Evolutionary conservation across 306 rosid species (phyloP), one percentile per base, ranked within the genome.

Genomic region (Prosopis cineraria): DNA sequence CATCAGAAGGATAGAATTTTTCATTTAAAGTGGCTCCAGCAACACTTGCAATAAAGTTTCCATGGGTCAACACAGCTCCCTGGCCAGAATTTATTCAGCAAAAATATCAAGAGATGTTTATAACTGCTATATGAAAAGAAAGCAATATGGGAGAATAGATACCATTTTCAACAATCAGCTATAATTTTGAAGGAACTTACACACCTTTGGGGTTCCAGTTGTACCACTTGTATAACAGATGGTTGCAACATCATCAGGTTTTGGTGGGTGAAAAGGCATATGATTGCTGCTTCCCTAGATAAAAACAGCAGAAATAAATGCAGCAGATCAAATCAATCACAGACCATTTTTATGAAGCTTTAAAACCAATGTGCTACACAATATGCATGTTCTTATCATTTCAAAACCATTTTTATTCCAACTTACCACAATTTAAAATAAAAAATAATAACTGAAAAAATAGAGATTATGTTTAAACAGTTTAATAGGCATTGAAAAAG

Each of bases 211-310:
- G 52, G 97, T 93, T 85, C 99, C 99, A 79, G 99, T 96, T 77
- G 99, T 96, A 73, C 99, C 99, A 80, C 99, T 96, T 27, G 99
- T 96, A 80, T 96, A 96, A 88, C 99, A 96, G 81, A 96, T 84
- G 69, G 99, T 93, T 79, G 94, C 96, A 58, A 91, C 77, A 80
- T 96, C 99, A 62, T 87, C 90, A 48, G 97, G 91, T 67, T 90
- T 91, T 66, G 99, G 98, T 0, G 94, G 96, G 82, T 83, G 64
- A 84, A 96, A 96, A 59, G 93, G 97, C 82, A 87, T 93, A 70
- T 80, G 83, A 80, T 85, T 96, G 81, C 89, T 76, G 56, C 82
- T 77, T 58, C 99, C 99, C 99, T 96, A 80, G 70, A 83, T 80
- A 73, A 74, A 89, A 81, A 85, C 71, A 68, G 79, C 63, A 56